Evolutionary conservation across 169 alveolate species (phyloP).

Genomic region (Plasmodium billcollinsi): DNA sequence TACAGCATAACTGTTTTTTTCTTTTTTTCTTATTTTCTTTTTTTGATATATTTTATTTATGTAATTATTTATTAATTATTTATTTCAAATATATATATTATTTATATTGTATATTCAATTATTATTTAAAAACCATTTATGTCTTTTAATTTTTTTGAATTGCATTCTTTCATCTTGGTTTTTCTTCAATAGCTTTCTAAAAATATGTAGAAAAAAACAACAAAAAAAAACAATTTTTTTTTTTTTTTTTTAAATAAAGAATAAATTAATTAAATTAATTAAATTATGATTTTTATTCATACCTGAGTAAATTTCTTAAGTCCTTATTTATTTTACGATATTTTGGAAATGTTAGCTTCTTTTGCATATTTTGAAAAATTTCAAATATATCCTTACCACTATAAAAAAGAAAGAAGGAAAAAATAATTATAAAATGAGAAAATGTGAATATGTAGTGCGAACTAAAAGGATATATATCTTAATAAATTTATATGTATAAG

Average conservation of each 20-base stretch:
- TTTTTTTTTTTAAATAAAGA: constrained; percentile 4
- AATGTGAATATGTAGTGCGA: neutral
- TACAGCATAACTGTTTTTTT: constrained; percentile 1
- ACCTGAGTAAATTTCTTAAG: constrained; percentile 63
- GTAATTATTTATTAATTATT: neutral
- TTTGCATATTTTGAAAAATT: constrained; percentile 64
- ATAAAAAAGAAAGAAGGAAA: neutral
- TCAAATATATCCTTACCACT: constrained; percentile 69
- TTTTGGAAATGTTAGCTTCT: constrained; percentile 48
- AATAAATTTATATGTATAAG: too few relatives aligned
- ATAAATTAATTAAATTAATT: too few relatives aligned
- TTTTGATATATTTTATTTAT: neutral
- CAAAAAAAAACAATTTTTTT: constrained; percentile 27
- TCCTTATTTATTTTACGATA: constrained; percentile 32
- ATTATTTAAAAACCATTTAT: constrained; percentile 72
- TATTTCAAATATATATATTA: neutral
- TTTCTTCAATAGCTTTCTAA: constrained; percentile 54
- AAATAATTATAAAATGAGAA: constrained; percentile 8
- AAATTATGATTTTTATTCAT: neutral
- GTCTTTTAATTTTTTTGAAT: constrained; percentile 69
- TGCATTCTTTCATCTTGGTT: constrained; percentile 74
- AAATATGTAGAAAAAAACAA: constrained; percentile 26
- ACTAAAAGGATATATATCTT: too few relatives aligned
- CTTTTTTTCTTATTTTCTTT: neutral
- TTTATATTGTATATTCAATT: constrained; percentile 9